phyloP scores from a whole-genome alignment of 148 eudicot species.

The Vaccinium darrowii region DNA sequence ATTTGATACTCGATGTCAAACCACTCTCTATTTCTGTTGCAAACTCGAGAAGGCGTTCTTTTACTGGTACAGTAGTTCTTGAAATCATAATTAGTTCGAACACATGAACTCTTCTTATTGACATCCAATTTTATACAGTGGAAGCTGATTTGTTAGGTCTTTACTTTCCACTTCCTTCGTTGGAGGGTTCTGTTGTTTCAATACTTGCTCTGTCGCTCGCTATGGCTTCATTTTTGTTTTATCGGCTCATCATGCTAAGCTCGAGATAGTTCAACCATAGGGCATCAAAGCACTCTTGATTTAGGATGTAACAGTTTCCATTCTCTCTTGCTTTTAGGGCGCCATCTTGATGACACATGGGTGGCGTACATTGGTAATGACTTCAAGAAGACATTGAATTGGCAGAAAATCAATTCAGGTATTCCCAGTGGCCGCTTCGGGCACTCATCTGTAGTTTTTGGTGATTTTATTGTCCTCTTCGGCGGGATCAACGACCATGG shows the following conservation, averaged over 20 bases:
- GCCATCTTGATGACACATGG: constrained; percentile 99
- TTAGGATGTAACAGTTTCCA: neutral
- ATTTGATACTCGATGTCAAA: too few relatives aligned
- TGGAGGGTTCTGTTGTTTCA: neutral
- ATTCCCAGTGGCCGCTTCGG: constrained; percentile 91
- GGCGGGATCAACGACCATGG: constrained; percentile 96
- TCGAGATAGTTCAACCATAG: constrained; percentile 1
- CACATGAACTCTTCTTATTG: neutral
- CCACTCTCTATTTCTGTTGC: neutral
- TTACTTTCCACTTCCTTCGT: neutral
- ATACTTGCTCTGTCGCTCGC: neutral
- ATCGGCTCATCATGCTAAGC: neutral
- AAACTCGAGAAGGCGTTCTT: neutral
- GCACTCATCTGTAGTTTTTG: constrained; percentile 74
- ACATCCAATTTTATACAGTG: neutral
- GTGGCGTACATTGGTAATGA: constrained; percentile 64
- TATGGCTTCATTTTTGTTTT: neutral
- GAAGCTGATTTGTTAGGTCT: constrained; percentile 1
- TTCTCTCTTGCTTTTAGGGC: constrained; percentile 50
- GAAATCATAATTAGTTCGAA: constrained; percentile 2
- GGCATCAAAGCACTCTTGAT: constrained; percentile 3
- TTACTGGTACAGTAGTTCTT: neutral
- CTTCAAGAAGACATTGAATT: constrained; percentile 41
- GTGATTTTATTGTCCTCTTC: constrained; percentile 63
- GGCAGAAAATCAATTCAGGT: constrained; percentile 77